These are phyloP conservation scores for Candida corydali DNA, from an alignment of 805 yeast genomes.

Conservation along the genomic window DNA sequence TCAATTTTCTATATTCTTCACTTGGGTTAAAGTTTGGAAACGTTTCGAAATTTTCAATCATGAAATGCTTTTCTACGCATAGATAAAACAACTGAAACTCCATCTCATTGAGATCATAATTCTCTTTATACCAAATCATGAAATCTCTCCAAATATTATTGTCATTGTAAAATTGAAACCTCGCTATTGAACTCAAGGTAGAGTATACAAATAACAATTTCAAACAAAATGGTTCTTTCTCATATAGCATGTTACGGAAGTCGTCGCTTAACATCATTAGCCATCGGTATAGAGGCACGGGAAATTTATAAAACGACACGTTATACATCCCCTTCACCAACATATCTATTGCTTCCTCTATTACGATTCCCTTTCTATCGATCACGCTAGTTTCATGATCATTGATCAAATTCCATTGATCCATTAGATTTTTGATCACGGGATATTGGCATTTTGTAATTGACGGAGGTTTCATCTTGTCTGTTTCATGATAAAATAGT, in stretches of 20 bases:
- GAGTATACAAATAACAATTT: constrained; percentile 21
- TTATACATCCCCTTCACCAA: not conserved
- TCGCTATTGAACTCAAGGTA: constrained; percentile 15
- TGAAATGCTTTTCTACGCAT: constrained; percentile 4
- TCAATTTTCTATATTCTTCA: constrained; percentile 2
- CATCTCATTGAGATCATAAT: constrained; percentile 9
- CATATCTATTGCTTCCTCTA: not conserved
- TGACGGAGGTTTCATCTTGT: constrained; percentile 1
- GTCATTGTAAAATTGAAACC: constrained; percentile 18
- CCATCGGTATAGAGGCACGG: constrained; percentile 30
- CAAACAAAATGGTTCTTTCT: constrained; percentile 20
- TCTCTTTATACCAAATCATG: constrained; percentile 14
- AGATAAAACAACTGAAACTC: constrained; percentile 12
- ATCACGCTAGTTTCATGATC: not conserved
- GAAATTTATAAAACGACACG: constrained; percentile 14
- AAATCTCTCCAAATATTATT: constrained; percentile 28
- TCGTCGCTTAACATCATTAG: constrained; percentile 14
- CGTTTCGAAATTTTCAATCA: not conserved
- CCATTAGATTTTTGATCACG: not conserved
- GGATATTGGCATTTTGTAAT: constrained; percentile 4
- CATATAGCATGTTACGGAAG: constrained; percentile 17
- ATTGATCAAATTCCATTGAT: not conserved
- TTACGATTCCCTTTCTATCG: not conserved
- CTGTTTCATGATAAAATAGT: constrained; percentile 1
- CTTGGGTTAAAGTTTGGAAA: constrained; percentile 6